Base-by-base conservation (phyloP, 2,329 filamentous ascomycete genomes). In the Trichoderma sp. region DNA sequence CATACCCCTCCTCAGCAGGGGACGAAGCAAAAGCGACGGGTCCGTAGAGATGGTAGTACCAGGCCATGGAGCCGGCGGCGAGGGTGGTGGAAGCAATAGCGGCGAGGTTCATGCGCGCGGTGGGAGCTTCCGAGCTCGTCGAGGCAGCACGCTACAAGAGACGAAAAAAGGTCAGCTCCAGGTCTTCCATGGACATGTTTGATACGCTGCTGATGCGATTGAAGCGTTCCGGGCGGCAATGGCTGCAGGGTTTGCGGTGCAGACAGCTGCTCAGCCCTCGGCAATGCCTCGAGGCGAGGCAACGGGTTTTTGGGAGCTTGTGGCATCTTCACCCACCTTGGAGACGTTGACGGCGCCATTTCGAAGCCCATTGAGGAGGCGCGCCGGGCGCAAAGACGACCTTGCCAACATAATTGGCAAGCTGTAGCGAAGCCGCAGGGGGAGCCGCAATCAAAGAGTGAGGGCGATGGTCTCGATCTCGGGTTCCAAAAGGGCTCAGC, bases 41-140 rank as follows among this genome's bases (percentile, higher is more conserved):
- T 80, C 95, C 96, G 84, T 97, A 98, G 78, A 97, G 91, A 85
- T 97, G 94, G 84, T 95, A 97, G 87, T 98, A 98, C 94, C 95
- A 98, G 78, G 93, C 95, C 80, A 95, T 91, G 77, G 95, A 95
- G 79, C 94, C 95, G 84, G 93, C 87, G 79, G 95, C 94, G 81
- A 94, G 88, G 79, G 92, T 90, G 78, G 94, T 97, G 78, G 96
- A 95, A 81, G 93, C 93, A 80, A 90, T 89, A 81, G 93, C 94
- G 82, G 95, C 92, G 79, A 95, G 87, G 85, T 95, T 98, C 83
- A 96, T 88, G 84, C 91, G 91, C 84, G 93, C 91, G 79, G 92
- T 88, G 79, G 93, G 92, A 74, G 83, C 82, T 81, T 91, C 87
- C 83, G 92, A 92, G 84, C 90, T 90, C 79, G 93, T 91, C 80